Percentiles rank a stretch among this genome's conserved stretches.
These are phyloP conservation scores for Nemania serpens DNA, from an alignment of 2,329 filamentous ascomycete species.

Conservation along the genomic window DNA sequence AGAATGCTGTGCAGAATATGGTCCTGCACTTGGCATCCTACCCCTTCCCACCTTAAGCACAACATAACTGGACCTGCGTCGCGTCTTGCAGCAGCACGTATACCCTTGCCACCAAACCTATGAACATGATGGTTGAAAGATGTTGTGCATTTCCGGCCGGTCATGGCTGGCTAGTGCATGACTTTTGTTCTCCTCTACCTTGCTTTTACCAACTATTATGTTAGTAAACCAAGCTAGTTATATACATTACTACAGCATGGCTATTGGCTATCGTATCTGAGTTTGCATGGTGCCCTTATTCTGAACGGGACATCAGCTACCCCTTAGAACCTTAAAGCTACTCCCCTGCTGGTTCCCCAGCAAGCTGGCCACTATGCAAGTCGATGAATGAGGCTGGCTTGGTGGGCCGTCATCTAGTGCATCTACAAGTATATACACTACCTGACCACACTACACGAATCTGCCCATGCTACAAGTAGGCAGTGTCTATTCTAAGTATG, in stretches of 20 bases:
- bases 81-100: slow-evolving; percentile 34
- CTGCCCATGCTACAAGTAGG: not conserved
- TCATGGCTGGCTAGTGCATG: not conserved
- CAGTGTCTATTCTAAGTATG: not conserved
- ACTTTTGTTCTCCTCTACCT: not conserved
- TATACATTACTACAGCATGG: not conserved
- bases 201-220: not conserved
- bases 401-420: slow-evolving; percentile 21
- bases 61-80: slow-evolving; percentile 47
- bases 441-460: not conserved
- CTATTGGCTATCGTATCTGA: not conserved
- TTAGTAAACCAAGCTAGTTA: not conserved
- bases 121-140: slow-evolving; percentile 13
- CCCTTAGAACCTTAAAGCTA: slow-evolving; percentile 1
- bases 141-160: slow-evolving; percentile 17
- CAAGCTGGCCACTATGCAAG: slow-evolving; percentile 12
- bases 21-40: slow-evolving; percentile 2
- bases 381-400: slow-evolving; percentile 22
- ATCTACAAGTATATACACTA: not conserved
- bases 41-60: not conserved
- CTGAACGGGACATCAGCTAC: not conserved
- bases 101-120: slow-evolving; percentile 8
- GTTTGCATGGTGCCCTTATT: not conserved
- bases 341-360: not conserved
- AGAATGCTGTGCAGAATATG: not conserved